Conservation (phyloP, 768 basidiomycete species). For the Suillus placidus region DNA sequence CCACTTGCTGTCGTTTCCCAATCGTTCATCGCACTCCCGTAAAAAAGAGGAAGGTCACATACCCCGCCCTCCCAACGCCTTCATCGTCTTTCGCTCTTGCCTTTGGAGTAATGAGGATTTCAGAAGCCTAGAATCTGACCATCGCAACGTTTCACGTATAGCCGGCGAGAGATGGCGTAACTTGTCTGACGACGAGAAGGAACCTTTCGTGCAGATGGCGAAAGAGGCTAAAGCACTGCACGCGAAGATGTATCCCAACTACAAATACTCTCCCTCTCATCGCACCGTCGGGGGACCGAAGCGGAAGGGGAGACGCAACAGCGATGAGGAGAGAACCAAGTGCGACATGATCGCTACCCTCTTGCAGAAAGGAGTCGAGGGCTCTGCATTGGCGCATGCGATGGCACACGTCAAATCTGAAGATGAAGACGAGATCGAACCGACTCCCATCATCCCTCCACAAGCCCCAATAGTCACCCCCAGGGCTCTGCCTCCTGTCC, state of each 20-base stretch:
- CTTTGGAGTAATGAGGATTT: conserved; percentile 55
- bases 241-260: conserved; percentile 54
- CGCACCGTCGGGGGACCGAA: conserved; percentile 31
- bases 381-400: conserved; percentile 29
- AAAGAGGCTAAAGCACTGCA: conserved; percentile 50
- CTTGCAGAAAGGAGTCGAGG: conserved; percentile 37
- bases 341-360: conserved; percentile 43
- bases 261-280: conserved; percentile 56
- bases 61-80: conserved; percentile 82
- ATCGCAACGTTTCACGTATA: conserved; percentile 72
- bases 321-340: conserved; percentile 39
- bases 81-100: conserved; percentile 79
- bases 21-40: conserved; percentile 44
- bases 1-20: conserved; percentile 31
- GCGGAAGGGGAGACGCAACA: conserved; percentile 37
- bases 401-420: conserved; percentile 4
- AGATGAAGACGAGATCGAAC: neutral
- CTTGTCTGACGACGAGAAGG: conserved; percentile 48
- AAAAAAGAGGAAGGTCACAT: conserved; percentile 53
- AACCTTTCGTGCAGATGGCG: conserved; percentile 50
- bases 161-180: conserved; percentile 71
- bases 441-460: neutral
- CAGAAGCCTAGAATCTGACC: conserved; percentile 62
- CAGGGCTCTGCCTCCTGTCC: neutral
- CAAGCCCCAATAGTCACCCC: neutral